Conservation (phyloP, 148 eudicot species). For the Chenopodium quinoa region DNA sequence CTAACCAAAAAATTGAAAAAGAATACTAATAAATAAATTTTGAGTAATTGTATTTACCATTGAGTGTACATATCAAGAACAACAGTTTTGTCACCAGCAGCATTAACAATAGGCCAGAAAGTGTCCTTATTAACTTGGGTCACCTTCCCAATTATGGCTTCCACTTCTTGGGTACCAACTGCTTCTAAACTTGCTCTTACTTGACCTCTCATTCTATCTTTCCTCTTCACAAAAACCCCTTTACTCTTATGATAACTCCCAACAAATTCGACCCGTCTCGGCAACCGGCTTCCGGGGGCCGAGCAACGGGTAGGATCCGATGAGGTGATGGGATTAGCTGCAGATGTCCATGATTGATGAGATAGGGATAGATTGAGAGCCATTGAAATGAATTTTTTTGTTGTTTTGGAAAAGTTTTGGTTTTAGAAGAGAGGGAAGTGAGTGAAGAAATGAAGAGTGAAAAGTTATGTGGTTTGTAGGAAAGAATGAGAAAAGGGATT, state of each 20-base stretch:
- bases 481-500: not conserved
- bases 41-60: slow-evolving; percentile 41
- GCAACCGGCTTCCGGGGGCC: slow-evolving; percentile 1
- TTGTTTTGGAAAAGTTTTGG: not conserved
- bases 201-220: slow-evolving; percentile 19
- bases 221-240: slow-evolving; percentile 7
- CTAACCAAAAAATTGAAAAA: not conserved
- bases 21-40: not conserved
- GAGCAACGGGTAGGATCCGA: slow-evolving; percentile 18
- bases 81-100: slow-evolving; percentile 69
- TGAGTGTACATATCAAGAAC: slow-evolving; percentile 90
- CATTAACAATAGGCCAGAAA: slow-evolving; percentile 85
- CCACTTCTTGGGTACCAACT: slow-evolving; percentile 36
- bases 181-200: slow-evolving; percentile 49
- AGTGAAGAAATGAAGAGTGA: not conserved
- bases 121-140: slow-evolving; percentile 80
- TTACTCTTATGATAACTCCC: not conserved
- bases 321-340: slow-evolving; percentile 19
- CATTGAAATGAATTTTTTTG: slow-evolving; percentile 17
- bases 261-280: slow-evolving; percentile 15
- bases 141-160: slow-evolving; percentile 55
- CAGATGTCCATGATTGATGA: slow-evolving; percentile 23
- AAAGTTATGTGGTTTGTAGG: slow-evolving; percentile 8
- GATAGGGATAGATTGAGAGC: slow-evolving; percentile 30
- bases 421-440: not conserved